Percentiles rank a stretch among this genome's conserved stretches.
phyloP scores from a whole-genome alignment of 352 stramenopile genomes.

The Globisporangium okanoganense region DNA sequence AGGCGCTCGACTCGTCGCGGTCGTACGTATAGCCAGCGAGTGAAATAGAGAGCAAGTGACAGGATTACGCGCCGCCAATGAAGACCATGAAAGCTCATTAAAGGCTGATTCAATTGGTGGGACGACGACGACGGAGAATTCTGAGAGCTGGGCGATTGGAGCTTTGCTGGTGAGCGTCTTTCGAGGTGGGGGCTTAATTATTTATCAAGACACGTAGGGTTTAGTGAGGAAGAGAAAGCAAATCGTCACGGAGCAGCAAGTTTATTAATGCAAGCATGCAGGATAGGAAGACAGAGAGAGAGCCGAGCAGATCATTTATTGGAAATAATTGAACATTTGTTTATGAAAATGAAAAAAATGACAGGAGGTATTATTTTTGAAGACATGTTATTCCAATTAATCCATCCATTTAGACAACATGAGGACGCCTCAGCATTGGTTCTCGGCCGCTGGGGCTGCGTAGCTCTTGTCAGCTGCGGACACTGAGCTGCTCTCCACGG shows the following conservation, averaged over 20 bases:
- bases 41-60: too few species aligned
- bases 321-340: neutral
- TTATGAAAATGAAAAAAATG: neutral
- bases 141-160: neutral
- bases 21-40: slow-evolving; percentile 28
- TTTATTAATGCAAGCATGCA: neutral
- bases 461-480: neutral
- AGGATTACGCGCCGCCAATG: too few species aligned
- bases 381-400: too few species aligned
- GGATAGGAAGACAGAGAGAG: neutral
- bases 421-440: neutral
- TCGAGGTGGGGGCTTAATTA: neutral
- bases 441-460: neutral
- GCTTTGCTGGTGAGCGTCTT: neutral
- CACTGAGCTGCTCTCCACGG: slow-evolving; percentile 13
- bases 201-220: neutral
- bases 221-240: neutral
- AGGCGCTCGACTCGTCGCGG: slow-evolving; percentile 58
- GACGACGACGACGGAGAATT: too few species aligned
- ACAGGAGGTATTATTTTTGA: too few species aligned
- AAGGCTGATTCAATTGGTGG: too few species aligned
- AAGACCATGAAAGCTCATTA: too few species aligned
- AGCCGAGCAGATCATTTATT: neutral
- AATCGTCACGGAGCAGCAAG: neutral
- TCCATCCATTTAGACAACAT: neutral